Evolutionary conservation across 2,329 filamentous ascomycete species (phyloP).

Genomic region (Fusarium udum): DNA sequence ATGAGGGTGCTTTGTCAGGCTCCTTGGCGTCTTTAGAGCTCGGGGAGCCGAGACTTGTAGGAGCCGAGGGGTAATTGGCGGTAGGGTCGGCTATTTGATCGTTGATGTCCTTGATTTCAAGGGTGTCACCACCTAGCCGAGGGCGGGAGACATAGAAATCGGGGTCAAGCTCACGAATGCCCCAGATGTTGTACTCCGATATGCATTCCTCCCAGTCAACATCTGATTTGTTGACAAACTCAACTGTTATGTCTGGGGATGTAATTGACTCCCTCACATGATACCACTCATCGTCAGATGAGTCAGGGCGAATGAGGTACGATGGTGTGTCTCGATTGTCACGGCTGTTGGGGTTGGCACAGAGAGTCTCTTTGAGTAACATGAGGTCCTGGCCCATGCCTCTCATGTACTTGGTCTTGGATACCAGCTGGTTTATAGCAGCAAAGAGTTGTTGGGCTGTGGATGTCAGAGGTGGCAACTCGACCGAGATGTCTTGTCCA

Average conservation of each 20-base stretch:
- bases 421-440: background rate
- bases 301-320: conserved; percentile 27
- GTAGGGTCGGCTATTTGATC: background rate
- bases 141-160: background rate
- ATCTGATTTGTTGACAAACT: background rate
- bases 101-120: background rate
- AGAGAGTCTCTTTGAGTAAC: conserved; percentile 25
- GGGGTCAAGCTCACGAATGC: background rate
- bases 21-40: background rate
- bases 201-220: conserved; percentile 33
- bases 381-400: background rate
- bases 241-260: conserved; percentile 6
- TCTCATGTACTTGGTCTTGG: background rate
- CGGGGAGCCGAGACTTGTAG: background rate
- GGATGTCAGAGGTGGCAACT: conserved; percentile 15
- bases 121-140: background rate
- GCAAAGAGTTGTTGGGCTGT: background rate
- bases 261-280: conserved; percentile 36
- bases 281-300: conserved; percentile 39
- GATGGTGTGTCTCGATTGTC: background rate
- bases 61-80: background rate
- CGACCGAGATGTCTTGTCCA: background rate
- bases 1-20: background rate
- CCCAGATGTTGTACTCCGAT: conserved; percentile 37
- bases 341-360: background rate